These are phyloP conservation scores for Westerdykella sp. DNA, from an alignment of 2,329 filamentous ascomycete genomes.

Conservation along the genomic window DNA sequence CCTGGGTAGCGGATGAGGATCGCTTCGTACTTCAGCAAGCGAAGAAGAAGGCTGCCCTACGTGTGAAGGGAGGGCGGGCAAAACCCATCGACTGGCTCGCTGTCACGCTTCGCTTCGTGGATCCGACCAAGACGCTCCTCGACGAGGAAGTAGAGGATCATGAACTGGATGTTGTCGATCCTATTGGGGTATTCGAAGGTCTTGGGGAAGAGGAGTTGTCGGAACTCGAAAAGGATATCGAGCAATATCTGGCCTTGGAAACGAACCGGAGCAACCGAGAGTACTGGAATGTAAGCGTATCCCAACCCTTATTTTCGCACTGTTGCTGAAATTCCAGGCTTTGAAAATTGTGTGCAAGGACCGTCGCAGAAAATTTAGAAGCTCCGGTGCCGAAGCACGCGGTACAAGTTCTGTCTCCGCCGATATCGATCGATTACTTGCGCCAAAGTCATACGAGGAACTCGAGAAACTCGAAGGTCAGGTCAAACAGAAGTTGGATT, in stretches of 20 bases:
- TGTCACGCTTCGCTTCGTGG: constrained; percentile 82
- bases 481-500: constrained; percentile 77
- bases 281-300: constrained; percentile 66
- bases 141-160: constrained; percentile 79
- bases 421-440: constrained; percentile 82
- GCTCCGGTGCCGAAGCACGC: constrained; percentile 58
- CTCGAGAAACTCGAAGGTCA: constrained; percentile 81
- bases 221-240: constrained; percentile 78
- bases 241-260: constrained; percentile 73
- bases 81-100: constrained; percentile 91
- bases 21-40: constrained; percentile 92
- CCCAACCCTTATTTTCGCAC: constrained; percentile 11
- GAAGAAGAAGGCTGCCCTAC: constrained; percentile 95
- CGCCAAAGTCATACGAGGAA: constrained; percentile 79
- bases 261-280: constrained; percentile 69
- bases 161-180: constrained; percentile 69
- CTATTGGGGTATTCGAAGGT: constrained; percentile 71
- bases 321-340: constrained; percentile 47
- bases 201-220: constrained; percentile 60
- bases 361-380: constrained; percentile 59
- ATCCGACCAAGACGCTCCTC: constrained; percentile 68
- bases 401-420: constrained; percentile 75
- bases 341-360: constrained; percentile 80
- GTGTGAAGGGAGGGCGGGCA: constrained; percentile 83
- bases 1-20: constrained; percentile 90